Conservation (phyloP, 768 basidiomycete species). For the Panus rudis region DNA sequence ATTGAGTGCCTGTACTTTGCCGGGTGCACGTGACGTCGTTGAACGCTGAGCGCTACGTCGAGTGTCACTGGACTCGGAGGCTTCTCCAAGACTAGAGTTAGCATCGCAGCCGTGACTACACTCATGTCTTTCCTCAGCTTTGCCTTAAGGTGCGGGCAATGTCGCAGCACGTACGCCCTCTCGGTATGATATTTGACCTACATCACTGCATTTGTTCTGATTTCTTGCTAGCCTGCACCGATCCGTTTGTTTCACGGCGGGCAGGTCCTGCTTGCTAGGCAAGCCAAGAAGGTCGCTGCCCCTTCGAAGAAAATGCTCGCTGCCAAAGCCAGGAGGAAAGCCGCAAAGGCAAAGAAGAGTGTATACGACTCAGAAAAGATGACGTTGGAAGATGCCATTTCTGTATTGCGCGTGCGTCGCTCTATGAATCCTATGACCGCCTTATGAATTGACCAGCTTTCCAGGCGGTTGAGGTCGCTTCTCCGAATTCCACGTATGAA, state of each 20-base stretch:
- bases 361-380: constrained; percentile 63
- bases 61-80: no score
- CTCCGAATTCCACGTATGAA: constrained; percentile 71
- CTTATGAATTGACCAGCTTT: background rate
- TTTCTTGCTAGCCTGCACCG: constrained; percentile 6
- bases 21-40: no score
- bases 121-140: no score
- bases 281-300: constrained; percentile 45
- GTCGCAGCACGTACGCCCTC: no score
- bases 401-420: constrained; percentile 58
- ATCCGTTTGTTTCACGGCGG: constrained; percentile 49
- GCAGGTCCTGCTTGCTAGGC: constrained; percentile 38
- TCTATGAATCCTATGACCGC: constrained; percentile 6
- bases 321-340: constrained; percentile 55
- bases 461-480: constrained; percentile 80
- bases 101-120: no score
- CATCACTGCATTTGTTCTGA: background rate
- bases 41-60: no score
- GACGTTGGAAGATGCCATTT: constrained; percentile 56
- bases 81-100: no score
- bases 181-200: background rate
- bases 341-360: constrained; percentile 44
- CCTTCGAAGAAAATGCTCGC: constrained; percentile 68
- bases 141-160: no score
- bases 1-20: no score